phyloP scores from a whole-genome alignment of 1,139 yeast species.

The Suhomyces taliae region DNA sequence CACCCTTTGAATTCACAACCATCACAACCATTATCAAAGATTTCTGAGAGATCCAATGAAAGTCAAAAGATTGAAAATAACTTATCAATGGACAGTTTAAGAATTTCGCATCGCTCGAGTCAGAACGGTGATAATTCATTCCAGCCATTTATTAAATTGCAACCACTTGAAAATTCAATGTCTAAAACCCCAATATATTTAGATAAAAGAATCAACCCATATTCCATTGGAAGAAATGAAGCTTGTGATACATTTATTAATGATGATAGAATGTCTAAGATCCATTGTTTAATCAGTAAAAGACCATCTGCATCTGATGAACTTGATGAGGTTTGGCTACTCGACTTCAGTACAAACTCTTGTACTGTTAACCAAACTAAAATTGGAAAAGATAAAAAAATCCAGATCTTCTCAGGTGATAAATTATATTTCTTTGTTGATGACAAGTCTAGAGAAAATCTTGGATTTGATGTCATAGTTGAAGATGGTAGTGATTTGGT shows the following conservation, averaged over 20 bases:
- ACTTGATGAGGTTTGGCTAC: conserved; percentile 74
- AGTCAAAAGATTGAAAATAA: neutral
- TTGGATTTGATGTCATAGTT: conserved; percentile 49
- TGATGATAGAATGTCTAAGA: conserved; percentile 78
- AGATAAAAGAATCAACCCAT: conserved; percentile 62
- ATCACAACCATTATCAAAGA: conserved; percentile 8
- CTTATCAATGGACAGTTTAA: neutral
- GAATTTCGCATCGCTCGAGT: neutral
- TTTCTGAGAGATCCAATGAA: conserved; percentile 1
- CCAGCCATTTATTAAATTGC: conserved; percentile 32
- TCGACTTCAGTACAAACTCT: conserved; percentile 78
- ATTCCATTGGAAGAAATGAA: conserved; percentile 63
- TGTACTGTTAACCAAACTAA: conserved; percentile 65
- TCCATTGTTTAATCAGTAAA: conserved; percentile 72
- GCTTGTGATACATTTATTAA: conserved; percentile 58
- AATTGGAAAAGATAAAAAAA: conserved; percentile 64
- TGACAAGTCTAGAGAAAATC: conserved; percentile 45
- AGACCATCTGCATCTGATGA: conserved; percentile 54
- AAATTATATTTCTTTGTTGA: conserved; percentile 65
- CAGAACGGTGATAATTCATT: conserved; percentile 14
- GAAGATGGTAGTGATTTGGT: conserved; percentile 61
- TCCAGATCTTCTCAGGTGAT: conserved; percentile 64
- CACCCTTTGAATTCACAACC: conserved; percentile 5
- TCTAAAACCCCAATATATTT: conserved; percentile 49
- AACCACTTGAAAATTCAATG: conserved; percentile 32